These are phyloP conservation scores for Flaveria sonorensis DNA, from an alignment of 129 eudicot genomes.

Conservation along the genomic window DNA sequence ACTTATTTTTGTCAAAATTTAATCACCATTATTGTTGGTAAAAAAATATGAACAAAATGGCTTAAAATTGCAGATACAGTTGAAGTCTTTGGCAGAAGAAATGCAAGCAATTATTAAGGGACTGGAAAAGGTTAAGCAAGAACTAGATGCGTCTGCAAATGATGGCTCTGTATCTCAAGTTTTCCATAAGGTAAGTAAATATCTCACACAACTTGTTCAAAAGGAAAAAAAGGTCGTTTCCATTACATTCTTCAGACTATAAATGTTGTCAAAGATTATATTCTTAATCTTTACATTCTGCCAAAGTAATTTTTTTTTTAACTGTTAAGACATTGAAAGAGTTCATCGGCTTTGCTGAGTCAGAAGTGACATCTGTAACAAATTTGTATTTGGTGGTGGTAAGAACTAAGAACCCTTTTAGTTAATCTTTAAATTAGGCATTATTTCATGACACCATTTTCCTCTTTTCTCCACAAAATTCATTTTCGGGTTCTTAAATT, in stretches of 20 bases:
- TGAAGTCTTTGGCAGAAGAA: slow-evolving; percentile 97
- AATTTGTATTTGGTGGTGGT: slow-evolving; percentile 83
- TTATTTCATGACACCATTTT: slow-evolving; percentile 12
- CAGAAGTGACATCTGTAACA: slow-evolving; percentile 75
- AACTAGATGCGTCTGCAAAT: slow-evolving; percentile 74
- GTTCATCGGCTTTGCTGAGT: slow-evolving; percentile 70
- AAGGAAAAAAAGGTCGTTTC: not conserved
- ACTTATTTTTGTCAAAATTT: not conserved
- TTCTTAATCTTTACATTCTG: not conserved
- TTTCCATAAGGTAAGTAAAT: slow-evolving; percentile 61
- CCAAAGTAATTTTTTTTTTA: slow-evolving; percentile 3
- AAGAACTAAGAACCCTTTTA: slow-evolving; percentile 34
- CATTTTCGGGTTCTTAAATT: not conserved
- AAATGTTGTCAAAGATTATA: not conserved
- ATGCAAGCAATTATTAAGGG: slow-evolving; percentile 99
- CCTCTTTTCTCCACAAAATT: slow-evolving; percentile 9
- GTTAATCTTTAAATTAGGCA: slow-evolving; percentile 1
- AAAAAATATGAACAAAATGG: slow-evolving; percentile 15
- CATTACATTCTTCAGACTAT: not conserved
- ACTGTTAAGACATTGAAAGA: slow-evolving; percentile 65
- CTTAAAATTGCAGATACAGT: slow-evolving; percentile 70
- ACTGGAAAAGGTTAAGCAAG: slow-evolving; percentile 88
- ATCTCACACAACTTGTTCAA: slow-evolving; percentile 13
- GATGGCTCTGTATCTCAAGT: slow-evolving; percentile 96
- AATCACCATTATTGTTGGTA: slow-evolving; percentile 2